Percentiles rank a stretch among this genome's conserved stretches.
phyloP scores from a whole-genome alignment of 495 filamentous ascomycete species.

The Lasiosphaeris hirsuta region DNA sequence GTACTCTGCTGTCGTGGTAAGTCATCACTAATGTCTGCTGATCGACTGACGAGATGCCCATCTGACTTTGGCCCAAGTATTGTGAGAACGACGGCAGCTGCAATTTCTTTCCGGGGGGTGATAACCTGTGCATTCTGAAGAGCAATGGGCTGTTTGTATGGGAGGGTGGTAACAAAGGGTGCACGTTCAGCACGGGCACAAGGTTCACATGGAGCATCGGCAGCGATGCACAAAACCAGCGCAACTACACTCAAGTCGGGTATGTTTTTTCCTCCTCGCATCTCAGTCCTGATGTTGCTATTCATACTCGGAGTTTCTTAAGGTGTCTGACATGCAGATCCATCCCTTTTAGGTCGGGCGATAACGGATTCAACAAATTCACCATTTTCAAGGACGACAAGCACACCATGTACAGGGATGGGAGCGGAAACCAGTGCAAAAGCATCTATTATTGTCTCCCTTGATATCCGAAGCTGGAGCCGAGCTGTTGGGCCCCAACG shows the following conservation, averaged over 20 bases:
- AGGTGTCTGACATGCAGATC: background rate
- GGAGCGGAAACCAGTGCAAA: constrained; percentile 15
- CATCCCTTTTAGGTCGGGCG: background rate
- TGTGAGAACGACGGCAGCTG: constrained; percentile 20
- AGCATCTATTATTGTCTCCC: constrained; percentile 18
- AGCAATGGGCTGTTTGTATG: constrained; percentile 4
- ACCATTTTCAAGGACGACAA: constrained; percentile 22
- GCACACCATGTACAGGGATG: constrained; percentile 19
- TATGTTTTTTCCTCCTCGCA: constrained; percentile 6
- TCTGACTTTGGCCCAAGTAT: constrained; percentile 2
- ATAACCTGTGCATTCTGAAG: constrained; percentile 14
- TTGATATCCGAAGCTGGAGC: no score
- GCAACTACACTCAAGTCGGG: constrained; percentile 12
- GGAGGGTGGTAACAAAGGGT: constrained; percentile 15
- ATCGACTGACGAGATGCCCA: background rate
- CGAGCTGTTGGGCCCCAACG: no score
- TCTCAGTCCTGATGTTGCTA: background rate
- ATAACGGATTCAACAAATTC: constrained; percentile 21
- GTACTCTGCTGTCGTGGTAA: constrained; percentile 18
- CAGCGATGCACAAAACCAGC: background rate
- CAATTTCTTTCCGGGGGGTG: constrained; percentile 13
- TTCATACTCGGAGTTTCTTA: background rate
- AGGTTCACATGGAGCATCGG: constrained; percentile 14
- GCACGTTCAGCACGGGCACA: constrained; percentile 18
- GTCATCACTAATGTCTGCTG: background rate